phyloP scores from a whole-genome alignment of 2,329 filamentous ascomycete genomes.

The Xylaria digitata region DNA sequence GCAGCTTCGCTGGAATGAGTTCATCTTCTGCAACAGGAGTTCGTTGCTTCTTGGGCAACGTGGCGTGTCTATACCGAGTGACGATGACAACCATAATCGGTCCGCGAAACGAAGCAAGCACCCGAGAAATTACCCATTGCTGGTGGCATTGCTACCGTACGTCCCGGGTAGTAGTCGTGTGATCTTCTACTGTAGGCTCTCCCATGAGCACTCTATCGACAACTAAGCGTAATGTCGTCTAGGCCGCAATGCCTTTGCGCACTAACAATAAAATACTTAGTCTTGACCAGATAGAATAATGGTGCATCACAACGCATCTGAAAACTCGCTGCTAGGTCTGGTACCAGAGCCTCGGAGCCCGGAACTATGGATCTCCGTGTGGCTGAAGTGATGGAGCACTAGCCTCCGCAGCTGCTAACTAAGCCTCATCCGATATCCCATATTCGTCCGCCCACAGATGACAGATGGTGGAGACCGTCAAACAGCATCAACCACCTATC shows the following conservation, averaged over 20 bases:
- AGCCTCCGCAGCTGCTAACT: neutral
- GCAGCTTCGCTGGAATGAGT: neutral
- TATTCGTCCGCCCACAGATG: neutral
- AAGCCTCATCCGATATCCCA: slow-evolving; percentile 3
- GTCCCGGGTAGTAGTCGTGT: neutral
- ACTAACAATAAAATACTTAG: neutral
- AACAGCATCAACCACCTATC: slow-evolving; percentile 17
- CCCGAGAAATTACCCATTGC: neutral
- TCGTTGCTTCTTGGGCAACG: neutral
- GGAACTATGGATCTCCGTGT: neutral
- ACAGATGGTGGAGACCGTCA: slow-evolving; percentile 16
- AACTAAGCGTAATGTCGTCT: neutral
- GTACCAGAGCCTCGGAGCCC: neutral
- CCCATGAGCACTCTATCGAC: slow-evolving; percentile 6
- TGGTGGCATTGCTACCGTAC: neutral
- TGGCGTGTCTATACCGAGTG: too few species aligned
- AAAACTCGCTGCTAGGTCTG: neutral
- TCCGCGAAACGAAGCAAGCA: slow-evolving; percentile 11
- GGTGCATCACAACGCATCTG: too few species aligned
- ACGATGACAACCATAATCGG: neutral
- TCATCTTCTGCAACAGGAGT: neutral
- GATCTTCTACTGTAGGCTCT: neutral
- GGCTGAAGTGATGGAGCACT: neutral
- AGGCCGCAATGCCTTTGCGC: neutral
- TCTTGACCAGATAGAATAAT: neutral